Conservation (phyloP, 2,329 filamentous ascomycete species). For the Ascochyta koolunga region DNA sequence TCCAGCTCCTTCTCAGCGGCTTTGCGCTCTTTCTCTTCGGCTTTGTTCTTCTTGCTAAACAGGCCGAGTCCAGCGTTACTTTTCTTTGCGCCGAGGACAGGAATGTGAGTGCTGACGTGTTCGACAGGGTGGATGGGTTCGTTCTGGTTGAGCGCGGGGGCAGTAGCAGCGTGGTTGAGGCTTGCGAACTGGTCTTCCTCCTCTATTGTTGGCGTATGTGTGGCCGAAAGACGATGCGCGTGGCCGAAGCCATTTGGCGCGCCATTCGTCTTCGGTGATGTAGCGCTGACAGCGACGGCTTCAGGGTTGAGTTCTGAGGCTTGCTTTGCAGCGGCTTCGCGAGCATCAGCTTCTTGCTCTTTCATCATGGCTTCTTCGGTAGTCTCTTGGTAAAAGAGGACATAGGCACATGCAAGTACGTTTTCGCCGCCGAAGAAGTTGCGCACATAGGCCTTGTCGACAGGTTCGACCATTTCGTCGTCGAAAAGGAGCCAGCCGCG, state of each 20-base stretch:
- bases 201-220: slow-evolving; percentile 51
- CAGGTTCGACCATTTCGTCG: slow-evolving; percentile 97
- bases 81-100: slow-evolving; percentile 43
- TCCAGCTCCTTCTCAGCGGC: slow-evolving; percentile 63
- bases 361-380: slow-evolving; percentile 70
- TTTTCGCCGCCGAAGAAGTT: slow-evolving; percentile 93
- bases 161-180: slow-evolving; percentile 71
- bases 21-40: slow-evolving; percentile 64
- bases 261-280: slow-evolving; percentile 57
- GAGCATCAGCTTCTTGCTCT: slow-evolving; percentile 83
- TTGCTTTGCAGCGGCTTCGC: slow-evolving; percentile 45
- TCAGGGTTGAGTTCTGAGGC: slow-evolving; percentile 59
- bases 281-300: slow-evolving; percentile 57
- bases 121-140: slow-evolving; percentile 39
- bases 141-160: slow-evolving; percentile 53
- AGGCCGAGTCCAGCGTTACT: slow-evolving; percentile 40
- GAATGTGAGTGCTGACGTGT: slow-evolving; percentile 40
- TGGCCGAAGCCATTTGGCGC: slow-evolving; percentile 42
- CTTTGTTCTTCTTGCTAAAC: slow-evolving; percentile 67
- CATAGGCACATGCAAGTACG: slow-evolving; percentile 91
- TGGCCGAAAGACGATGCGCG: slow-evolving; percentile 38
- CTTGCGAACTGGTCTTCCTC: slow-evolving; percentile 59
- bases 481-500: slow-evolving; percentile 96
- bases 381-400: slow-evolving; percentile 96
- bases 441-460: slow-evolving; percentile 92